These are phyloP conservation scores for Raphidocelis subcapitata DNA, from an alignment of 139 green algal genomes.

Conservation along the genomic window DNA sequence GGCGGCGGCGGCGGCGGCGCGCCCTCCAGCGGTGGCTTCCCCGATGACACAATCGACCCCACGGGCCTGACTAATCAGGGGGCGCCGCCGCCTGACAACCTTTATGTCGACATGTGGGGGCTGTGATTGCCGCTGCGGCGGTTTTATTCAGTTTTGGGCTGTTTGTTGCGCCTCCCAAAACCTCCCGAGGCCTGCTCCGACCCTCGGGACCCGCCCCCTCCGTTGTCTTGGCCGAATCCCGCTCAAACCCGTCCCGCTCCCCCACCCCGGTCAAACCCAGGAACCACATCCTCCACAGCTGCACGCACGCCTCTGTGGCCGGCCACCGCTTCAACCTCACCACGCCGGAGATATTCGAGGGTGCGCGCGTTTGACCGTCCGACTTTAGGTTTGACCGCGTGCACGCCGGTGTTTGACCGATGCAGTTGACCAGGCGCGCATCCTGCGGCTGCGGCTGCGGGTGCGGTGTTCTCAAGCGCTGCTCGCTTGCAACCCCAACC, in stretches of 20 bases:
- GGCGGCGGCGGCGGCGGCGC: too few relatives aligned
- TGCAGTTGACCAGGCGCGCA: too few relatives aligned
- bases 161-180: background rate
- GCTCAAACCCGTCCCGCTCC: background rate
- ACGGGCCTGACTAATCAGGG: too few relatives aligned
- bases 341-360: conserved; percentile 60
- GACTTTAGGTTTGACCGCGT: background rate
- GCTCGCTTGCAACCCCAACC: background rate
- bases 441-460: too few relatives aligned
- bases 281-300: conserved; percentile 93
- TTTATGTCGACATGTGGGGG: conserved; percentile 64
- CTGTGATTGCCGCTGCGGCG: conserved; percentile 1
- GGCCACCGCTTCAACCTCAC: conserved; percentile 34
- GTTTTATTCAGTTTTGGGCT: background rate
- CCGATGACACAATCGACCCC: too few relatives aligned
- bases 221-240: background rate
- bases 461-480: too few relatives aligned
- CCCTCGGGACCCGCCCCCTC: background rate
- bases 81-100: conserved; percentile 38
- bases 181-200: background rate
- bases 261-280: conserved; percentile 36
- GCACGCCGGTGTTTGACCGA: too few relatives aligned
- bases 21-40: too few relatives aligned
- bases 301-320: conserved; percentile 67
- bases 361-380: background rate